Percentiles rank a stretch among this genome's conserved stretches.
These are phyloP conservation scores for Entomortierella lignicola DNA, from an alignment of 192 early-diverging fungal genomes.

Conservation along the genomic window DNA sequence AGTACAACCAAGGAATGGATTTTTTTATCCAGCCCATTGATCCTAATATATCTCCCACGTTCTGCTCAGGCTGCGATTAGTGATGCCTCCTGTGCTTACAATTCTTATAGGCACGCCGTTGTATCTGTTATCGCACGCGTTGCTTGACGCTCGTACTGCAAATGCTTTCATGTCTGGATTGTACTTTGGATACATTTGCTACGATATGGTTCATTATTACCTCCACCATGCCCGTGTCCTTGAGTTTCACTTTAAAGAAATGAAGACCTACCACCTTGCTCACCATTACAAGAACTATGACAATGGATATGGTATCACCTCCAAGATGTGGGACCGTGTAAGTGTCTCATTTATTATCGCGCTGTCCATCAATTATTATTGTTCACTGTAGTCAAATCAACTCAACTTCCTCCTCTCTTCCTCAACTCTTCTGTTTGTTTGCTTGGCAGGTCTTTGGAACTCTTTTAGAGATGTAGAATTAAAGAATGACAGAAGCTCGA, in stretches of 20 bases:
- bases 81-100: slow-evolving; percentile 92
- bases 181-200: slow-evolving; percentile 83
- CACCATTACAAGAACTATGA: slow-evolving; percentile 94
- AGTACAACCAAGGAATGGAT: neutral
- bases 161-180: slow-evolving; percentile 81
- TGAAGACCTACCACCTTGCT: slow-evolving; percentile 94
- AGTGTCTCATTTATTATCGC: neutral
- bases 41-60: neutral
- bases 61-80: slow-evolving; percentile 77
- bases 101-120: slow-evolving; percentile 73
- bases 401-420: too few species aligned
- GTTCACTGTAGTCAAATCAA: too few species aligned
- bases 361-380: too few species aligned
- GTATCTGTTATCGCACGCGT: slow-evolving; percentile 57
- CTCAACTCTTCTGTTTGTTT: neutral
- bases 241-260: slow-evolving; percentile 77
- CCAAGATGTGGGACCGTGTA: slow-evolving; percentile 88
- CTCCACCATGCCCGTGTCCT: slow-evolving; percentile 88
- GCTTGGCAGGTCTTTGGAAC: slow-evolving; percentile 39
- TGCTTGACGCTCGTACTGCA: slow-evolving; percentile 70
- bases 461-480: slow-evolving; percentile 34
- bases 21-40: neutral
- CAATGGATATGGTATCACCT: slow-evolving; percentile 88
- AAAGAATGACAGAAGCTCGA: neutral
- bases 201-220: slow-evolving; percentile 94